phyloP scores from a whole-genome alignment of 345 rosid genomes.

The Erysimum cheiranthoides region DNA sequence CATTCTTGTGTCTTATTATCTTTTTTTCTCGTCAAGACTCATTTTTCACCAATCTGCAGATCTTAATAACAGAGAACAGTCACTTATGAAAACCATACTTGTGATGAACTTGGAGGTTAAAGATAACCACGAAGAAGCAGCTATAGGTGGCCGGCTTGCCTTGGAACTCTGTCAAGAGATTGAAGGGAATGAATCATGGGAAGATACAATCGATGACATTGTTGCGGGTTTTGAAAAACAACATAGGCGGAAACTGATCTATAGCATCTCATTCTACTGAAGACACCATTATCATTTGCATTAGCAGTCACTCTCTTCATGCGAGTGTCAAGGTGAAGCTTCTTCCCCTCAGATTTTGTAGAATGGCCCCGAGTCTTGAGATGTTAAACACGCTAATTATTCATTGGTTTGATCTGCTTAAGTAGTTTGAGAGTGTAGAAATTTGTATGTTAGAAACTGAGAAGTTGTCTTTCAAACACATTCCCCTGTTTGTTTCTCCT shows the following conservation, averaged over 20 bases:
- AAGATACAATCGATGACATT: conserved; percentile 80
- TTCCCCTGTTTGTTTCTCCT: conserved; percentile 16
- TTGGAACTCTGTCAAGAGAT: conserved; percentile 93
- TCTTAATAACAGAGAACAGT: conserved; percentile 82
- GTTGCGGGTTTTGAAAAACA: conserved; percentile 74
- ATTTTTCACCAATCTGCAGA: conserved; percentile 53
- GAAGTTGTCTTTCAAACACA: conserved; percentile 8
- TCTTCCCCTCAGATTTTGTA: conserved; percentile 4
- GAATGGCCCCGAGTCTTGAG: not conserved
- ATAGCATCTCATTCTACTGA: conserved; percentile 83
- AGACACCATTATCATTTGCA: conserved; percentile 11
- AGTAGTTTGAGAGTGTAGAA: not conserved
- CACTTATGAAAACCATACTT: conserved; percentile 68
- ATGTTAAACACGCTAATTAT: not conserved
- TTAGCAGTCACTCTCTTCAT: not conserved
- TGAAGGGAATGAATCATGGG: conserved; percentile 85
- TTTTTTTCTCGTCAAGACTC: not conserved
- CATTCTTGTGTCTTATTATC: not conserved
- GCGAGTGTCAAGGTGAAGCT: conserved; percentile 6
- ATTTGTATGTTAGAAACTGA: not conserved
- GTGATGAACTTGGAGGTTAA: conserved; percentile 96
- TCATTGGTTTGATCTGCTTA: conserved; percentile 5
- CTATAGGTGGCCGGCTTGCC: conserved; percentile 81
- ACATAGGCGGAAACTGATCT: conserved; percentile 75
- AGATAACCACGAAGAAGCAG: conserved; percentile 98